phyloP scores from a whole-genome alignment of 2,329 filamentous ascomycete species.

The Graphilbum ipis-grandicollis region DNA sequence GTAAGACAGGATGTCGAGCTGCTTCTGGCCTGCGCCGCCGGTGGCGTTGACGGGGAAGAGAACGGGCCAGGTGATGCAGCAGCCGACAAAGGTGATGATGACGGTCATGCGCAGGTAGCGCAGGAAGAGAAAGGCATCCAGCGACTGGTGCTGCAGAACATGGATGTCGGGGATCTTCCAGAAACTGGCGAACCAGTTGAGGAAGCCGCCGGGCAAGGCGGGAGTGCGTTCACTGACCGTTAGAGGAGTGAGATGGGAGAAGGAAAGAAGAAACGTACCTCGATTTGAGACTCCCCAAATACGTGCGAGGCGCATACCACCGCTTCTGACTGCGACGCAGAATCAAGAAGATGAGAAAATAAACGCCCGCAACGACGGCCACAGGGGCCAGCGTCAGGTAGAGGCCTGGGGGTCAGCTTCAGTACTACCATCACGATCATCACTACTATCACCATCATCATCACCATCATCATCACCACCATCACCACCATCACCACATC shows the following conservation, averaged over 20 bases:
- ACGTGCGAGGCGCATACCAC: conserved; percentile 32
- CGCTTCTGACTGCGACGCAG: conserved; percentile 26
- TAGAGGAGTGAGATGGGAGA: not conserved
- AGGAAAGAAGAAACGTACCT: conserved; percentile 14
- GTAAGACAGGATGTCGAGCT: conserved; percentile 68
- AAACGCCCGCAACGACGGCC: conserved; percentile 18
- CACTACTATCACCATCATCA: no score
- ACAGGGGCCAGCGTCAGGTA: conserved; percentile 24
- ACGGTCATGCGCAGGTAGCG: conserved; percentile 69
- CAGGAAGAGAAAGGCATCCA: conserved; percentile 83
- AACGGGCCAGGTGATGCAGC: conserved; percentile 70
- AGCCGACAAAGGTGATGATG: conserved; percentile 67
- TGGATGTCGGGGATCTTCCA: conserved; percentile 57
- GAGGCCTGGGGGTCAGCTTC: conserved; percentile 16
- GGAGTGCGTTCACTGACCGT: conserved; percentile 36
- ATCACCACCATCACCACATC: no score
- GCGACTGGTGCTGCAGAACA: conserved; percentile 74
- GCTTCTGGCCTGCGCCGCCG: conserved; percentile 42
- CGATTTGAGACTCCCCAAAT: conserved; percentile 26
- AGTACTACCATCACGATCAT: no score
- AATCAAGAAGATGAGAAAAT: conserved; percentile 26
- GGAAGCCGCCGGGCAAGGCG: conserved; percentile 37
- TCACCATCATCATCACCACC: no score
- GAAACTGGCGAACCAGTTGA: conserved; percentile 53
- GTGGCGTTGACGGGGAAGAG: conserved; percentile 77